Evolutionary conservation across 2,329 filamentous ascomycete species (phyloP).

Genomic region (Didymella arachidicola): DNA sequence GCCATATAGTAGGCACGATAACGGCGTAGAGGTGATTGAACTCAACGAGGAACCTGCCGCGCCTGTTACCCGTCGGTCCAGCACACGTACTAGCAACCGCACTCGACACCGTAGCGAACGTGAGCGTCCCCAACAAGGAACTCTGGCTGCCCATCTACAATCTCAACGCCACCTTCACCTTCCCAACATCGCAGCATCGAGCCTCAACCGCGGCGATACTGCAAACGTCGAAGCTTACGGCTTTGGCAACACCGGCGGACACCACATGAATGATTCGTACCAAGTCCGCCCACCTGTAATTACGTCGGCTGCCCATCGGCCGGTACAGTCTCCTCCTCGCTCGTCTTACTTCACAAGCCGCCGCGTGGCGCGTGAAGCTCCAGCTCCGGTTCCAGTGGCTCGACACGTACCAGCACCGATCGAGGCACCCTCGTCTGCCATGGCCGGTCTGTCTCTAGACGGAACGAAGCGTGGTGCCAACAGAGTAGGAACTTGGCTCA

Average conservation of each 20-base stretch:
- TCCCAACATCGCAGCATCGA: conserved; percentile 48
- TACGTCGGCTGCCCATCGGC: conserved; percentile 38
- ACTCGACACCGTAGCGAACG: conserved; percentile 37
- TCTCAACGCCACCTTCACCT: conserved; percentile 49
- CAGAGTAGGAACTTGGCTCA: conserved; percentile 51
- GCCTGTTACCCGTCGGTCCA: conserved; percentile 36
- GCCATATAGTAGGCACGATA: conserved; percentile 37
- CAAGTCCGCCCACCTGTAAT: conserved; percentile 41
- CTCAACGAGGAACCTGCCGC: conserved; percentile 36
- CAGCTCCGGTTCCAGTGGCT: conserved; percentile 12
- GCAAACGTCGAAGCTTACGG: conserved; percentile 56
- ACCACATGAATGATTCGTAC: conserved; percentile 67
- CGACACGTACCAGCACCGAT: conserved; percentile 27
- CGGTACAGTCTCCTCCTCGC: conserved; percentile 35
- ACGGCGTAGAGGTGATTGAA: conserved; percentile 45
- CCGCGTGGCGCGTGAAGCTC: conserved; percentile 33
- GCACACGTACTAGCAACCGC: conserved; percentile 28
- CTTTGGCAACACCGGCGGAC: conserved; percentile 61
- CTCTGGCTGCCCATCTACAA: conserved; percentile 61
- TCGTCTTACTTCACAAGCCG: conserved; percentile 37
- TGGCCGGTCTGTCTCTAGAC: conserved; percentile 50
- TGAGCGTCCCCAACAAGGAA: conserved; percentile 57
- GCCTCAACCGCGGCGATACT: conserved; percentile 33
- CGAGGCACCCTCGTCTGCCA: conserved; percentile 39
- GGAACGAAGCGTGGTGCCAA: conserved; percentile 47